Evolutionary conservation across 2,329 filamentous ascomycete genomes (phyloP), one percentile per base, ranked within the genome.

Genomic region (Graphilbum sp.): DNA sequence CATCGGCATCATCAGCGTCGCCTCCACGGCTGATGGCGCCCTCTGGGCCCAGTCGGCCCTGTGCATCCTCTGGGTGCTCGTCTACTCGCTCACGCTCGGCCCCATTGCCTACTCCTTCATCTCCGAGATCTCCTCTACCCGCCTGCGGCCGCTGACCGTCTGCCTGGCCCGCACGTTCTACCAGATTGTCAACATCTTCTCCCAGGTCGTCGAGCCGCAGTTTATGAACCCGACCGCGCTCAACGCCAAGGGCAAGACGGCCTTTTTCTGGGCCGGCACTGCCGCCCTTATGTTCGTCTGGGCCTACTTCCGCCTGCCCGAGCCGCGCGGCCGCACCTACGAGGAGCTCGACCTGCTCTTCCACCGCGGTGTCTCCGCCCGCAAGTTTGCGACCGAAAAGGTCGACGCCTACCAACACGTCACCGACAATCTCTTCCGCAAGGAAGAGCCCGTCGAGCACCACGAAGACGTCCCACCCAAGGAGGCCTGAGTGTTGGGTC

Each of bases 291-390:
- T 63, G 18, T 57, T 67, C 4, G 46, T 61, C 1, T 74, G 69
- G 58, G 58, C 64, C 1, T 68, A 56, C 45, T 67, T 67, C 47
- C 64, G 62, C 17, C 50, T 69, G 8, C 66, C 66, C 5, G 69
- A 73, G 50, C 19, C 33, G 15, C 36, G 32, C 20, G 31, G 29
- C 9, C 10, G 18, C 5, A 21, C 6, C 3, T 30, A 18, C 18
- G 13, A 10, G 7, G 18, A 34, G 8, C 5, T 12, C 17, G 18
- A 36, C 19, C 21, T 21, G 4, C 27, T 31, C 19, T 34, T 34
- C 17, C n/a, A 23, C 4, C 13, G 19, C 7, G 15, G 20, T 3
- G 19, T 34, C 3, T 16, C 19, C 4, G 32, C 32, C 4, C 32
- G 32, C 19, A 34, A 34, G 32, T 34, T 34, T 12, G 7, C 4